These are phyloP conservation scores for Areca catechu DNA, from an alignment of 176 grass and related monocot species.

Conservation along the genomic window DNA sequence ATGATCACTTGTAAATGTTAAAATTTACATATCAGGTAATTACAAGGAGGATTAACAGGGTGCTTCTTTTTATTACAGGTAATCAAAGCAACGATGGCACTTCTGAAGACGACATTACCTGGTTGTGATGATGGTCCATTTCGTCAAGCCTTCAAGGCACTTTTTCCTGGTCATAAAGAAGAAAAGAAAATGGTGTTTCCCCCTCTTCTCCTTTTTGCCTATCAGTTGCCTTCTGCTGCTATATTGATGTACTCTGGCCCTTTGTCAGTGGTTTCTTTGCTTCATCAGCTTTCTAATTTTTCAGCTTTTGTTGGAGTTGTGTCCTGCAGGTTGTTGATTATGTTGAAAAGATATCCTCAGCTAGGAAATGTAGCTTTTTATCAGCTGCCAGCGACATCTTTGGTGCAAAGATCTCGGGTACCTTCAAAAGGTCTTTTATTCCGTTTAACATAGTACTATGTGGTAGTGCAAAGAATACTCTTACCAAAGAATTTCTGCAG, in stretches of 20 bases:
- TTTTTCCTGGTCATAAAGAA: constrained; percentile 78
- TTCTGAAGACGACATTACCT: constrained; percentile 70
- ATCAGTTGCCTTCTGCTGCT: neutral
- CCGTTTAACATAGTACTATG: too few species aligned
- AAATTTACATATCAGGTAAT: too few species aligned
- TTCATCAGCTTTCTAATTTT: too few species aligned
- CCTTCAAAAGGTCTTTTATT: constrained; percentile 80
- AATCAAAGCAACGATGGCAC: constrained; percentile 83
- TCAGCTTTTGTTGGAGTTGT: neutral
- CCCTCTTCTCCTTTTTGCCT: neutral
- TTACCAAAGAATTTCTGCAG: too few species aligned
- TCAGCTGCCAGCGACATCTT: constrained; percentile 72
- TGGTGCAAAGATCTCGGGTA: constrained; percentile 89
- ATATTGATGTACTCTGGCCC: too few species aligned
- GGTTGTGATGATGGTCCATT: constrained; percentile 63
- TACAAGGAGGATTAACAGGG: too few species aligned
- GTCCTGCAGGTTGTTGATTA: constrained; percentile 60
- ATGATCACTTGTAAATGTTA: too few species aligned
- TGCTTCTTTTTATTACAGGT: constrained; percentile 27
- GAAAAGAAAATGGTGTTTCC: constrained; percentile 69
- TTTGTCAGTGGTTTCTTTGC: too few species aligned
- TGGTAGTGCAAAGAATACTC: too few species aligned
- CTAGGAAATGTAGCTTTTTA: constrained; percentile 77
- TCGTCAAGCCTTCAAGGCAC: constrained; percentile 76
- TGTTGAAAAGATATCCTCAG: constrained; percentile 74